Evolutionary conservation across 768 basidiomycete species (phyloP).

Genomic region (Chalciporus piperatus): DNA sequence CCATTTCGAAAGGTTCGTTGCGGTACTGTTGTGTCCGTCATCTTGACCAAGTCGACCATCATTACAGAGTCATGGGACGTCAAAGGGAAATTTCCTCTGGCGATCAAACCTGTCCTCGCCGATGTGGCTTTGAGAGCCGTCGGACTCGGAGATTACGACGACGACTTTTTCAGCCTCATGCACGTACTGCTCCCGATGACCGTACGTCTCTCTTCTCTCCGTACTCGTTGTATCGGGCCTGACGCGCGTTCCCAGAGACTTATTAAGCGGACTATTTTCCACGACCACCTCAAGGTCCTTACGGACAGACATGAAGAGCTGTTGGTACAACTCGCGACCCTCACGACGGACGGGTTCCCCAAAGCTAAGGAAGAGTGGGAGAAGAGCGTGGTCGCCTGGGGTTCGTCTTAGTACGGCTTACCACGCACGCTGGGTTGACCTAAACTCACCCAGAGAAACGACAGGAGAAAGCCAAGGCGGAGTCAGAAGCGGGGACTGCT

Average conservation of each 20-base stretch:
- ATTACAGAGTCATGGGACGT: conserved; percentile 66
- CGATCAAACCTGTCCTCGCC: conserved; percentile 70
- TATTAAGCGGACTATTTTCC: conserved; percentile 85
- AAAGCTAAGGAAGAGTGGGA: conserved; percentile 79
- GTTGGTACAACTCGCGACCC: conserved; percentile 55
- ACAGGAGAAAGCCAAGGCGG: conserved; percentile 52
- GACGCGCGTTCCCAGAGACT: conserved; percentile 66
- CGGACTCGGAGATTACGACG: conserved; percentile 83
- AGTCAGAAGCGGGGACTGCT: conserved; percentile 30
- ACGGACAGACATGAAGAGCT: conserved; percentile 66
- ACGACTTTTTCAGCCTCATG: conserved; percentile 88
- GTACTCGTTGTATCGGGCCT: neutral
- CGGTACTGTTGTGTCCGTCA: neutral
- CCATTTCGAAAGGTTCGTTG: conserved; percentile 56
- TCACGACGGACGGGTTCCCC: conserved; percentile 63
- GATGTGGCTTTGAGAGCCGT: conserved; percentile 76
- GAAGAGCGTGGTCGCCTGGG: conserved; percentile 66
- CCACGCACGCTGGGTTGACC: neutral
- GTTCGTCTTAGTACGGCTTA: conserved; percentile 34
- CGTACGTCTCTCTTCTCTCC: conserved; percentile 38
- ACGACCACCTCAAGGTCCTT: conserved; percentile 66
- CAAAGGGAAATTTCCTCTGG: conserved; percentile 88
- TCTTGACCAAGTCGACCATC: neutral
- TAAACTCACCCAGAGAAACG: conserved; percentile 38
- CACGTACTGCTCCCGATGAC: conserved; percentile 87